Percentiles rank a stretch among this genome's conserved stretches.
phyloP scores from a whole-genome alignment of 1,284 basidiomycete genomes.

The Boletus albobrunnescens region DNA sequence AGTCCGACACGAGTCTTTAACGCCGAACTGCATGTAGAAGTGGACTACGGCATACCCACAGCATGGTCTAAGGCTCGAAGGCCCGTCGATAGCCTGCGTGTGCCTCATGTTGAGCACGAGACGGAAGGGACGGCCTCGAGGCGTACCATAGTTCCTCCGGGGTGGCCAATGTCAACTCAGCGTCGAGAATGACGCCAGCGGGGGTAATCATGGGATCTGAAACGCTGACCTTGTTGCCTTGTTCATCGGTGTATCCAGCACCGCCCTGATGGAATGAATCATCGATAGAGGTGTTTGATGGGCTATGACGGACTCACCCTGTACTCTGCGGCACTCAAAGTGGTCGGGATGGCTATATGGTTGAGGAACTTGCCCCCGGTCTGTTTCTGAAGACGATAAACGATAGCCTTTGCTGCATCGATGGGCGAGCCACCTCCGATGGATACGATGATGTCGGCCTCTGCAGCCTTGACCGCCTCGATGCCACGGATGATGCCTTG shows the following conservation, averaged over 20 bases:
- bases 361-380: slow-evolving; percentile 42
- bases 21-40: background rate
- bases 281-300: background rate
- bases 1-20: background rate
- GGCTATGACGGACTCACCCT: slow-evolving; percentile 40
- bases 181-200: slow-evolving; percentile 73
- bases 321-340: slow-evolving; percentile 78
- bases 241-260: slow-evolving; percentile 73
- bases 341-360: slow-evolving; percentile 78
- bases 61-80: slow-evolving; percentile 77
- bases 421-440: slow-evolving; percentile 79
- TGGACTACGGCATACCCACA: slow-evolving; percentile 46
- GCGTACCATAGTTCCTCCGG: slow-evolving; percentile 71
- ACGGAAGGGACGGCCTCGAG: slow-evolving; percentile 10
- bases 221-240: slow-evolving; percentile 63
- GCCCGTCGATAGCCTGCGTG: slow-evolving; percentile 67
- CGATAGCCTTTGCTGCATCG: slow-evolving; percentile 71
- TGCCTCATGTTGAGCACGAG: slow-evolving; percentile 18
- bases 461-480: slow-evolving; percentile 48
- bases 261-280: slow-evolving; percentile 41
- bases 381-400: slow-evolving; percentile 58
- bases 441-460: slow-evolving; percentile 66
- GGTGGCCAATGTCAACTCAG: slow-evolving; percentile 68
- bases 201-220: slow-evolving; percentile 54
- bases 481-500: slow-evolving; percentile 66